Conservation (phyloP, 352 stramenopile genomes). For the Phytophthora palmivora region DNA sequence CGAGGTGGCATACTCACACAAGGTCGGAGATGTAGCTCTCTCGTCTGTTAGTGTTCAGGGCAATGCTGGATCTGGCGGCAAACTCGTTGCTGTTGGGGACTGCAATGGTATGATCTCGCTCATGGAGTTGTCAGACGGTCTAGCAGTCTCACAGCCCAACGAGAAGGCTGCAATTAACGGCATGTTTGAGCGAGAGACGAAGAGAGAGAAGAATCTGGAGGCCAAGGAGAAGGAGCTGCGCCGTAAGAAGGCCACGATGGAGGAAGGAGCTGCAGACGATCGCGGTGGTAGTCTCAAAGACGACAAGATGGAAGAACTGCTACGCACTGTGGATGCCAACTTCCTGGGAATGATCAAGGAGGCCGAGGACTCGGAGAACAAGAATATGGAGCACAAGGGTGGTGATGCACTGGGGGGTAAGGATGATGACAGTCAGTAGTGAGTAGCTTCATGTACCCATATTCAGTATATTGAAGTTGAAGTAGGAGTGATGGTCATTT, state of each 20-base stretch:
- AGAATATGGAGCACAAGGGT: constrained; percentile 87
- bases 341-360: constrained; percentile 97
- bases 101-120: constrained; percentile 96
- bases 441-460: neutral
- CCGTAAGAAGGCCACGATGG: constrained; percentile 81
- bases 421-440: constrained; percentile 38
- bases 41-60: constrained; percentile 95
- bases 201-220: constrained; percentile 96
- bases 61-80: constrained; percentile 87
- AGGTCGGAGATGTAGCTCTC: constrained; percentile 93
- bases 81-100: constrained; percentile 96
- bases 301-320: constrained; percentile 95
- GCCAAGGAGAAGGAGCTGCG: constrained; percentile 90
- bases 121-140: constrained; percentile 94
- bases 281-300: constrained; percentile 74
- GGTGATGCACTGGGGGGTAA: constrained; percentile 47
- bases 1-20: constrained; percentile 97
- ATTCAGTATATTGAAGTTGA: constrained; percentile 34
- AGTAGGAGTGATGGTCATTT: constrained; percentile 51
- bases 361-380: constrained; percentile 92
- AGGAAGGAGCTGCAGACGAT: constrained; percentile 84
- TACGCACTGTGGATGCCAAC: constrained; percentile 94
- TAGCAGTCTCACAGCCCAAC: constrained; percentile 91
- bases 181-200: constrained; percentile 98
- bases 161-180: constrained; percentile 95